Conservation (phyloP, 2,329 filamentous ascomycete genomes). For the Colletotrichum nymphaeae region DNA sequence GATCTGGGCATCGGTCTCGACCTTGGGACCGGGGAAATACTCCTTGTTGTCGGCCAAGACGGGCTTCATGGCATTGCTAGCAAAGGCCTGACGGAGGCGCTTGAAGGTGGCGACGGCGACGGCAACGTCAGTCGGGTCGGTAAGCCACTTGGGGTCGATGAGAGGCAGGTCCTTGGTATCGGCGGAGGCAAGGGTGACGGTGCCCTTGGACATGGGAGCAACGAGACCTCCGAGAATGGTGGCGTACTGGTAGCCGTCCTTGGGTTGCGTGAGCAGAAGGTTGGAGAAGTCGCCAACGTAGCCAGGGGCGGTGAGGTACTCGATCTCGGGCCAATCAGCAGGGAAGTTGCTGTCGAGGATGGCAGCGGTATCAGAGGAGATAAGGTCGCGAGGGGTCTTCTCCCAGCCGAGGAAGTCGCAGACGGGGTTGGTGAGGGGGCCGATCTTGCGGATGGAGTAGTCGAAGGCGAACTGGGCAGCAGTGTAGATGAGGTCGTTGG, state of each 20-base stretch:
- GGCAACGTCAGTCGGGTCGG: conserved; percentile 53
- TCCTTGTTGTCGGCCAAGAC: conserved; percentile 49
- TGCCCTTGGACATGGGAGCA: conserved; percentile 56
- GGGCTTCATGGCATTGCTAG: conserved; percentile 41
- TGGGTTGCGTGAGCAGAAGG: conserved; percentile 21
- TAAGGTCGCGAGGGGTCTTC: conserved; percentile 34
- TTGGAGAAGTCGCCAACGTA: conserved; percentile 36
- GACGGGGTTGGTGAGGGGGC: conserved; percentile 38
- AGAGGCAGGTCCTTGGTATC: conserved; percentile 51
- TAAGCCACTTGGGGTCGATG: conserved; percentile 60
- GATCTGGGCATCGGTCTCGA: conserved; percentile 55
- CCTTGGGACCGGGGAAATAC: conserved; percentile 48
- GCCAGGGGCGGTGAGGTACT: conserved; percentile 32
- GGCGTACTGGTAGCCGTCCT: conserved; percentile 38
- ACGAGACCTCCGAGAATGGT: conserved; percentile 44
- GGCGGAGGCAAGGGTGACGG: conserved; percentile 50
- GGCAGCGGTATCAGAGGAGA: conserved; percentile 9
- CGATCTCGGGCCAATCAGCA: conserved; percentile 28
- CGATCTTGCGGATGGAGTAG: conserved; percentile 23
- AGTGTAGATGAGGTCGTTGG: conserved; percentile 24
- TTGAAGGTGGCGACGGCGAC: conserved; percentile 55
- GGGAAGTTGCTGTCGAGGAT: conserved; percentile 15
- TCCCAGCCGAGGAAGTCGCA: conserved; percentile 40
- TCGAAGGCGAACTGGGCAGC: conserved; percentile 4
- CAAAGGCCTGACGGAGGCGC: conserved; percentile 52